phyloP scores from a whole-genome alignment of 2,329 filamentous ascomycete genomes.

The Lachnellula cervina region DNA sequence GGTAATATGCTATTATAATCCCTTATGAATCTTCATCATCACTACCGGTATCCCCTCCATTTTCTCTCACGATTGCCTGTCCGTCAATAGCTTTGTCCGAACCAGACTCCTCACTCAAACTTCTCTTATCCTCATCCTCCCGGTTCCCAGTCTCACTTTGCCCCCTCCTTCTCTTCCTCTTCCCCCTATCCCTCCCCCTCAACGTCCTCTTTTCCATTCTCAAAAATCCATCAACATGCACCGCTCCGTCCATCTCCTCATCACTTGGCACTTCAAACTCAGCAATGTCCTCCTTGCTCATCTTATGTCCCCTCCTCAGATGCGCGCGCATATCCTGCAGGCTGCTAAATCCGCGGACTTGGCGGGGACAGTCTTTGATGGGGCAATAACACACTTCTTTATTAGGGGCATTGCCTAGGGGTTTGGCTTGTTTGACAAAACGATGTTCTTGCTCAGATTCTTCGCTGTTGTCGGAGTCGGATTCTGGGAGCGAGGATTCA shows the following conservation, averaged over 20 bases:
- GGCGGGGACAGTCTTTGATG: conserved; percentile 34
- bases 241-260: conserved; percentile 52
- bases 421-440: neutral
- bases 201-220: conserved; percentile 40
- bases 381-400: conserved; percentile 32
- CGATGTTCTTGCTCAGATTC: neutral
- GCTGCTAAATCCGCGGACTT: conserved; percentile 35
- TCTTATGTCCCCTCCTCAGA: conserved; percentile 40
- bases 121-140: neutral
- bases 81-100: no score
- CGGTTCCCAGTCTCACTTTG: conserved; percentile 3
- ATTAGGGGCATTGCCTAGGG: neutral
- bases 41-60: no score
- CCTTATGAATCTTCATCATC: no score
- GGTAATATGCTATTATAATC: no score
- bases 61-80: no score
- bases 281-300: conserved; percentile 45
- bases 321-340: conserved; percentile 39
- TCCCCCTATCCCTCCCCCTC: conserved; percentile 10
- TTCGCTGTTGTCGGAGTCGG: neutral
- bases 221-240: conserved; percentile 66
- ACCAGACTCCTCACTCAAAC: neutral
- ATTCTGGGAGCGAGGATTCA: neutral
- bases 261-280: conserved; percentile 38
- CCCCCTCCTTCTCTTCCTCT: conserved; percentile 16